Evolutionary conservation across 495 filamentous ascomycete species (phyloP).

Genomic region (Aspergillus incahuasiensis): DNA sequence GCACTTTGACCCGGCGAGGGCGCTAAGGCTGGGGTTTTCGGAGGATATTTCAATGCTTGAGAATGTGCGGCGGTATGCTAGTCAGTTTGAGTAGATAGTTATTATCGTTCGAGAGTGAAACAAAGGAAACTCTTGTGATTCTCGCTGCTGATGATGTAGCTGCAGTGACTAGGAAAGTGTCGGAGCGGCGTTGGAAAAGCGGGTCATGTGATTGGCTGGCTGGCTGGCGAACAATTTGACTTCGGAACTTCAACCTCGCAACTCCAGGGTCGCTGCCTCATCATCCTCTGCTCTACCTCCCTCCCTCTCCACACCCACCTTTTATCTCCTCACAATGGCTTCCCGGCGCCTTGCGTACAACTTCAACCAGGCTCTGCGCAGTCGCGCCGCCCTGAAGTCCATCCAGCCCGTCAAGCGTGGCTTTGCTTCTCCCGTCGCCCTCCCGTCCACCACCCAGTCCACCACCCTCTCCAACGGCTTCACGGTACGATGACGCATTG

Average conservation of each 20-base stretch:
- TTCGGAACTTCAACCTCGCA: constrained; percentile 50
- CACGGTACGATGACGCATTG: constrained; percentile 61
- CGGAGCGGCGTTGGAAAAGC: constrained; percentile 43
- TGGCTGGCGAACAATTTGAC: constrained; percentile 48
- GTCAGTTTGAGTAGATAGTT: constrained; percentile 21
- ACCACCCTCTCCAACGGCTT: constrained; percentile 96
- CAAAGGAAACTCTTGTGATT: too few species aligned
- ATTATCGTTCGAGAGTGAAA: too few species aligned
- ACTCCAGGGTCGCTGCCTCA: constrained; percentile 19
- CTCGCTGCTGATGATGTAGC: background rate
- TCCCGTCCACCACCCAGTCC: constrained; percentile 78
- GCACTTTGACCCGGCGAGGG: constrained; percentile 56
- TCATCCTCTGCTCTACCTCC: constrained; percentile 32
- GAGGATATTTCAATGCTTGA: constrained; percentile 55
- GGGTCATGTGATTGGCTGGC: constrained; percentile 49
- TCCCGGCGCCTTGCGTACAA: constrained; percentile 88
- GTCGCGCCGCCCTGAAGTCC: constrained; percentile 68
- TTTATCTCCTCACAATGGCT: constrained; percentile 63
- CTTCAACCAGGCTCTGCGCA: constrained; percentile 81
- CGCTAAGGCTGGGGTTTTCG: constrained; percentile 55
- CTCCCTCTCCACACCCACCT: constrained; percentile 23
- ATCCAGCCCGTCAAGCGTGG: constrained; percentile 71
- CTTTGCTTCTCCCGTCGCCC: constrained; percentile 75
- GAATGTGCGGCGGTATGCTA: constrained; percentile 52
- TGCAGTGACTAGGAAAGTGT: constrained; percentile 23